phyloP scores from a whole-genome alignment of 805 yeast species.

The Wickerhamiella kazuoi region DNA sequence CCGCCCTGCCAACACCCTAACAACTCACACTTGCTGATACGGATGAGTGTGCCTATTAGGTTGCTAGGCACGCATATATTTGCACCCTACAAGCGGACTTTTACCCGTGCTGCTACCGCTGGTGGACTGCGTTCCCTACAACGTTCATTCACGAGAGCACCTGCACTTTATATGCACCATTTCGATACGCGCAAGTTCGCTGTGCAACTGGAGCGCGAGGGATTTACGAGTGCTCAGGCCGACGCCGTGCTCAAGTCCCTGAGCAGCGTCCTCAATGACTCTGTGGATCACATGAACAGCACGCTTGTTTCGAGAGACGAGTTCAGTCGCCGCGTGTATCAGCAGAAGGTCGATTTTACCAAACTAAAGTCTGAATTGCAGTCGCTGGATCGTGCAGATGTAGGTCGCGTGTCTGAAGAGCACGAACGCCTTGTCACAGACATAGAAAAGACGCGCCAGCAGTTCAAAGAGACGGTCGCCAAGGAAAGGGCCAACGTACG shows the following conservation, averaged over 20 bases:
- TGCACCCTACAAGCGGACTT: too few relatives aligned
- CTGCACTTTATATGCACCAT: slow-evolving; percentile 20
- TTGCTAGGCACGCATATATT: too few relatives aligned
- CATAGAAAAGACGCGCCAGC: slow-evolving; percentile 67
- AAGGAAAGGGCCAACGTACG: slow-evolving; percentile 81
- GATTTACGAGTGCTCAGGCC: slow-evolving; percentile 61
- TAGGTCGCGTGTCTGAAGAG: slow-evolving; percentile 64
- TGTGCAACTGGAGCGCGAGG: slow-evolving; percentile 44
- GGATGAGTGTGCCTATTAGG: too few relatives aligned
- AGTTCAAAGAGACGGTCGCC: slow-evolving; percentile 78
- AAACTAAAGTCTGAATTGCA: slow-evolving; percentile 84
- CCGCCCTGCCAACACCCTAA: too few relatives aligned
- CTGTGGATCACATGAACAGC: slow-evolving; percentile 54
- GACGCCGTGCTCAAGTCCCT: slow-evolving; percentile 62
- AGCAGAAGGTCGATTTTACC: slow-evolving; percentile 92
- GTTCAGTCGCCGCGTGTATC: slow-evolving; percentile 70
- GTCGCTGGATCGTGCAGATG: slow-evolving; percentile 72
- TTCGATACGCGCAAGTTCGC: slow-evolving; percentile 68
- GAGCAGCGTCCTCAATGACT: slow-evolving; percentile 59
- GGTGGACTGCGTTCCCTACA: too few relatives aligned
- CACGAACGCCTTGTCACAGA: slow-evolving; percentile 73
- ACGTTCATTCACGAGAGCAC: slow-evolving; percentile 1
- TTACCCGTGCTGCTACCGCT: too few relatives aligned
- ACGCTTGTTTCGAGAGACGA: slow-evolving; percentile 75
- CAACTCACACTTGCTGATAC: too few relatives aligned